Evolutionary conservation across 176 grass and related monocot species (phyloP), one percentile per base, ranked within the genome.

Genomic region (Dactylis glomerata): DNA sequence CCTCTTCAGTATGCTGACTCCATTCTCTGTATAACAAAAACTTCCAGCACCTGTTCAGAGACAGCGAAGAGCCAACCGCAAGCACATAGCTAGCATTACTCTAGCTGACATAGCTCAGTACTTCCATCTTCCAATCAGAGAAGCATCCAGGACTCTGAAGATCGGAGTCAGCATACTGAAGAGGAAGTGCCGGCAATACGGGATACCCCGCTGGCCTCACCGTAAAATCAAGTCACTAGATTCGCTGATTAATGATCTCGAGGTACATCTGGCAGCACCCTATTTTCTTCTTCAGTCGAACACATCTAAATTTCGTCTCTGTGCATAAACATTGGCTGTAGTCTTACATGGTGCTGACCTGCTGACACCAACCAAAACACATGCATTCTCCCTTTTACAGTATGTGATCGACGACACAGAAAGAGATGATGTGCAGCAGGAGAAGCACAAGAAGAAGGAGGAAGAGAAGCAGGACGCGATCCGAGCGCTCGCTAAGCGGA

Each of bases 191-290:
- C 82, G 89, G 62, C 68, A 92, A 78, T 92, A 92, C 52, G 89
- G 87, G 66, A 94, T 94, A 59, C 76, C 76, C 68, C 89, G 89
- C 8, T 94, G 92, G 92, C 92, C 92, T 66, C 86, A 94, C 66
- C 77, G 89, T 34, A 94, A 94, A 66, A 89, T 94, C 75, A 94
- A 94, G 70, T 94, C 92, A 50, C 76, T 94, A 6, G 80, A 89
- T 31, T 89, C 86, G 19, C 89, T 94, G 55, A 89, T 94, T 66
- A 33, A 34, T 17, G 81, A 94, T 78, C 61, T 92, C 28, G 68
- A 92, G 92, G 92, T 94, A 86, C 42, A 32, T 47, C 24, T 52
- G 41, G 4, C 40, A 47, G 16, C 20, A 38, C 42, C 55, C 12
- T 78, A 20, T 20, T 33, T 40, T 36, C 52, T n/a, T 47, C 36